These are phyloP conservation scores for Oemleria cerasiformis DNA, from an alignment of 306 rosid species.

Conservation along the genomic window DNA sequence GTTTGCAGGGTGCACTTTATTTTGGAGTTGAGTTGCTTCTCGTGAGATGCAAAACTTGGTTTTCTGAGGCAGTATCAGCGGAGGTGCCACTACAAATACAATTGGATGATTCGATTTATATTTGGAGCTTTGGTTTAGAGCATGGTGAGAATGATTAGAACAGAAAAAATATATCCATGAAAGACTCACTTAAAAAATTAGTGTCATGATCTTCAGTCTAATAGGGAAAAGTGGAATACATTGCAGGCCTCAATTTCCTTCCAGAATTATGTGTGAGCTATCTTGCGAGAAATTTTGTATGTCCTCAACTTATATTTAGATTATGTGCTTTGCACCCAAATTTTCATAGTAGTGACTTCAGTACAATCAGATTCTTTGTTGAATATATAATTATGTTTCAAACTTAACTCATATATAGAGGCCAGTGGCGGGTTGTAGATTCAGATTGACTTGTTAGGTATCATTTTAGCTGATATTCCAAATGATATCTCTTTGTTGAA, in stretches of 20 bases:
- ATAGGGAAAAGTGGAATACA: slow-evolving; percentile 19
- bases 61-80: slow-evolving; percentile 44
- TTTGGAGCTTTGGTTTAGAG: slow-evolving; percentile 64
- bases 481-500: not conserved
- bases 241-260: slow-evolving; percentile 58
- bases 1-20: slow-evolving; percentile 69
- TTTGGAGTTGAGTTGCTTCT: slow-evolving; percentile 74
- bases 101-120: slow-evolving; percentile 52
- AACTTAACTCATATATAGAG: not conserved
- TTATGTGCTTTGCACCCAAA: slow-evolving; percentile 23
- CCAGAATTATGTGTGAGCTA: slow-evolving; percentile 50
- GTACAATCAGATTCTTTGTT: not conserved
- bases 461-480: not conserved
- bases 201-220: slow-evolving; percentile 26
- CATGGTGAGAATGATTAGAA: slow-evolving; percentile 39
- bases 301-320: slow-evolving; percentile 34
- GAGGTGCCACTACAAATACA: slow-evolving; percentile 33
- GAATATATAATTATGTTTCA: not conserved
- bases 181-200: slow-evolving; percentile 9
- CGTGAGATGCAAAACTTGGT: slow-evolving; percentile 59
- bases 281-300: slow-evolving; percentile 82
- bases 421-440: not conserved
- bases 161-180: not conserved
- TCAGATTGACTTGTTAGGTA: not conserved
- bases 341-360: slow-evolving; percentile 11